These are phyloP conservation scores for Fraxinus xanthoxyloides DNA, from an alignment of 305 asterid species.

Conservation along the genomic window DNA sequence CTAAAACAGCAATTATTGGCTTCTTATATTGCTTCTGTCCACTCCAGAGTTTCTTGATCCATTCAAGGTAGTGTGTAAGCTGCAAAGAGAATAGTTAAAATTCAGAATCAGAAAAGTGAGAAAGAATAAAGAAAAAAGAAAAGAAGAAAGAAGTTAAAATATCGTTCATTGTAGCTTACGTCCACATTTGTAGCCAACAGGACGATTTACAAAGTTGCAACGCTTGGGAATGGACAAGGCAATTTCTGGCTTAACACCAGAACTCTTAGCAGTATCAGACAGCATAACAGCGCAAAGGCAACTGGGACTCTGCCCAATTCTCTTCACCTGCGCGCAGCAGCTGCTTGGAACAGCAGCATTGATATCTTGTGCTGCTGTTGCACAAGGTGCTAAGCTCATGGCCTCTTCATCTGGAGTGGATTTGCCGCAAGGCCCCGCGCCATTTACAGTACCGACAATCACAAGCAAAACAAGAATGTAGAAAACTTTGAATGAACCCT, in stretches of 20 bases:
- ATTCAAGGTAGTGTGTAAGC: conserved; percentile 3
- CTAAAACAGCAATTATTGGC: not conserved
- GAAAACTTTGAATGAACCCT: conserved; percentile 5
- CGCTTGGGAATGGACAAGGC: conserved; percentile 37
- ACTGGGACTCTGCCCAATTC: conserved; percentile 35
- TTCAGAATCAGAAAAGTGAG: not conserved
- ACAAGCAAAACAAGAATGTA: not conserved
- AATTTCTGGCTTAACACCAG: conserved; percentile 29
- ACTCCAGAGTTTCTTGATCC: not conserved
- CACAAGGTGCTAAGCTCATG: conserved; percentile 38
- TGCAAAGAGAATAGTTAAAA: not conserved
- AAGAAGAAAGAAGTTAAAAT: not conserved
- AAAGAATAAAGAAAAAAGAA: no score
- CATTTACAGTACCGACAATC: conserved; percentile 13
- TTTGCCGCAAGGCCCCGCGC: conserved; percentile 24
- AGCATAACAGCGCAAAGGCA: conserved; percentile 53
- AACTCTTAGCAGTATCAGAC: conserved; percentile 35
- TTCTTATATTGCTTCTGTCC: not conserved
- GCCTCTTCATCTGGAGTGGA: conserved; percentile 39
- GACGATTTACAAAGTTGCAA: conserved; percentile 27
- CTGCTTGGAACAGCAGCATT: conserved; percentile 33
- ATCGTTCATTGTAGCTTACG: conserved; percentile 12
- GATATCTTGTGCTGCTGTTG: conserved; percentile 26
- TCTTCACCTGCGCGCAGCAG: conserved; percentile 42
- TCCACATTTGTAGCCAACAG: conserved; percentile 40